Percentiles rank a stretch among this genome's conserved stretches.
Conservation (phyloP, 2,329 filamentous ascomycete species). For the Colletotrichum magnum region DNA sequence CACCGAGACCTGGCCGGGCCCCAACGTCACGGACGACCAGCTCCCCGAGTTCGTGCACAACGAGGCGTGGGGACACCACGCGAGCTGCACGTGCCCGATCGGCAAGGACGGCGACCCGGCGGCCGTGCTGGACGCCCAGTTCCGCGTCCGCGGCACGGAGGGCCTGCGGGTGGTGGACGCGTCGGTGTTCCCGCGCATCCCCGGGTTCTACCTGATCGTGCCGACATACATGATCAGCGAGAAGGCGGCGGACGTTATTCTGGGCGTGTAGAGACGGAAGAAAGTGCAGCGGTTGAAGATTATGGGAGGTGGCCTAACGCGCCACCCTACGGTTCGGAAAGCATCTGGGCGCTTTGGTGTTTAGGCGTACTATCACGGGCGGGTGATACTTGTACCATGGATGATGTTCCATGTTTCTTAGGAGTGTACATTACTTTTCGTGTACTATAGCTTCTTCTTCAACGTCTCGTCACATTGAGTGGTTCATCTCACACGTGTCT, state of each 20-base stretch:
- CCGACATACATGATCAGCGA: slow-evolving; percentile 69
- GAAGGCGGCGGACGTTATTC: slow-evolving; percentile 60
- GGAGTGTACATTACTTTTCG: neutral
- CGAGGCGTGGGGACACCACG: slow-evolving; percentile 71
- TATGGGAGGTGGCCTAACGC: too few species aligned
- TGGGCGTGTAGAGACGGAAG: slow-evolving; percentile 15
- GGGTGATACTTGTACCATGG: neutral
- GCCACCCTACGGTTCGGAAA: neutral
- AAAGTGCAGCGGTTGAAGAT: too few species aligned
- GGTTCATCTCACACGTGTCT: neutral
- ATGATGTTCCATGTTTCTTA: neutral
- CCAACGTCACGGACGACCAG: slow-evolving; percentile 56
- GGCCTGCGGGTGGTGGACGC: slow-evolving; percentile 73
- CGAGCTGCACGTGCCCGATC: slow-evolving; percentile 68
- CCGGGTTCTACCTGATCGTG: slow-evolving; percentile 63
- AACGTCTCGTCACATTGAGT: slow-evolving; percentile 1
- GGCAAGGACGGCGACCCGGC: slow-evolving; percentile 64
- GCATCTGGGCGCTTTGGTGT: neutral
- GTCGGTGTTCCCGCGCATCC: slow-evolving; percentile 65
- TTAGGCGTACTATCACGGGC: neutral
- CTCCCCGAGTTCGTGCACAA: slow-evolving; percentile 64
- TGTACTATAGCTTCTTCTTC: neutral
- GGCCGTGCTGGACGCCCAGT: slow-evolving; percentile 69
- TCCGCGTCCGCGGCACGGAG: slow-evolving; percentile 67
- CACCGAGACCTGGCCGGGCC: slow-evolving; percentile 51